Conservation (phyloP, 495 filamentous ascomycete species). For the Trichocladium uniseriatum region DNA sequence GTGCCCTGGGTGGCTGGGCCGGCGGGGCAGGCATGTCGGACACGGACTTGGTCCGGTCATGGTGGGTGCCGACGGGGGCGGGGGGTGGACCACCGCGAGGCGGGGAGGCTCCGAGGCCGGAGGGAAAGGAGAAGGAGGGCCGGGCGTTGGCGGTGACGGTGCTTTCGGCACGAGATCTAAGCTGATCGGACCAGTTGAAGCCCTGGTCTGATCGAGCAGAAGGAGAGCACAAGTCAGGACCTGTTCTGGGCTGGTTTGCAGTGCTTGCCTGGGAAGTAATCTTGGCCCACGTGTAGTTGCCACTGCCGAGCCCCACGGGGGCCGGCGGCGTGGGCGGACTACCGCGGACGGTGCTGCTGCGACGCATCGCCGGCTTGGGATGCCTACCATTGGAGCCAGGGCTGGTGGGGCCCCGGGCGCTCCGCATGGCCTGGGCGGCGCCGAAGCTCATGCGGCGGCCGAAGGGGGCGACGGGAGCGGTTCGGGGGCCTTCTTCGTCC, state of each 20-base stretch:
- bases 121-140: conserved; percentile 34
- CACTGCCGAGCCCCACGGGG: conserved; percentile 9
- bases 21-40: conserved; percentile 61
- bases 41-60: conserved; percentile 60
- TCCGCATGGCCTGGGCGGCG: conserved; percentile 62
- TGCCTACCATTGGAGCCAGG: conserved; percentile 44
- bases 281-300: conserved; percentile 26
- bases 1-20: conserved; percentile 35
- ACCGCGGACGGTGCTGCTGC: conserved; percentile 18
- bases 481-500: conserved; percentile 52
- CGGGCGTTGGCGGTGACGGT: conserved; percentile 52
- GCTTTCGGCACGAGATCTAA: conserved; percentile 80
- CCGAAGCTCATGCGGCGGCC: conserved; percentile 85
- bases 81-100: conserved; percentile 31
- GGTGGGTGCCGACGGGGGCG: conserved; percentile 32
- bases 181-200: conserved; percentile 91
- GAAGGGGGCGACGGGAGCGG: conserved; percentile 62
- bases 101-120: conserved; percentile 27
- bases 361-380: conserved; percentile 19
- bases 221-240: conserved; percentile 48
- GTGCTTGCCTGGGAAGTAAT: conserved; percentile 43
- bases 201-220: conserved; percentile 63
- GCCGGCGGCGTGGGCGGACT: conserved; percentile 20
- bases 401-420: conserved; percentile 34
- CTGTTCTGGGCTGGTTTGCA: conserved; percentile 43